Evolutionary conservation across 768 basidiomycete species (phyloP).

Genomic region (Coprinopsis cinerea): DNA sequence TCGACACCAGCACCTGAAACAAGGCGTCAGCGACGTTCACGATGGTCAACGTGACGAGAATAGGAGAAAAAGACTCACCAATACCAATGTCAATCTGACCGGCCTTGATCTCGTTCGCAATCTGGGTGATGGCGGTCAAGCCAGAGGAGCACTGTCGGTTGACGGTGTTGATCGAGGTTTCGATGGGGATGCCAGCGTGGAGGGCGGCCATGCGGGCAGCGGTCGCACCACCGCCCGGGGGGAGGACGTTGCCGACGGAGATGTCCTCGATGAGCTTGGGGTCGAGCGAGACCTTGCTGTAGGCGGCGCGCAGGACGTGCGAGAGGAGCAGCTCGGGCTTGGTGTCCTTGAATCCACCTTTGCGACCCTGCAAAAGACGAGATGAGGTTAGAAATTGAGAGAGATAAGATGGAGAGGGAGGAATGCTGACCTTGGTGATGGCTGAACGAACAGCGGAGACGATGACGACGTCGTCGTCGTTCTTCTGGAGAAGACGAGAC

Average conservation of each 20-base stretch:
- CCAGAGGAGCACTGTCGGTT: constrained; percentile 92
- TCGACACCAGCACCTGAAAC: constrained; percentile 75
- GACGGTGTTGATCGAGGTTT: constrained; percentile 70
- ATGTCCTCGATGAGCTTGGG: constrained; percentile 82
- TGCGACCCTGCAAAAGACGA: constrained; percentile 49
- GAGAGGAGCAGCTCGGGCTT: constrained; percentile 77
- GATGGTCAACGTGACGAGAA: constrained; percentile 4
- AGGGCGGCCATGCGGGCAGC: constrained; percentile 85
- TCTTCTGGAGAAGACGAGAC: constrained; percentile 59
- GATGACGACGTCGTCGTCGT: constrained; percentile 87
- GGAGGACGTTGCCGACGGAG: constrained; percentile 83
- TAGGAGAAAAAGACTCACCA: constrained; percentile 38
- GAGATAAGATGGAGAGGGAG: not conserved
- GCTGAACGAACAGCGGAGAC: constrained; percentile 86
- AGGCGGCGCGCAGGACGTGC: constrained; percentile 69
- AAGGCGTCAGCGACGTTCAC: constrained; percentile 1
- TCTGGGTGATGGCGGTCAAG: constrained; percentile 73
- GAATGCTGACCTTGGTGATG: constrained; percentile 70
- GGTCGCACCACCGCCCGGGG: constrained; percentile 76
- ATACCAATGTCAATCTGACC: constrained; percentile 90
- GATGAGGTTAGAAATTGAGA: not conserved
- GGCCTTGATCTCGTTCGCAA: constrained; percentile 71
- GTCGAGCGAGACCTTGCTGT: constrained; percentile 61
- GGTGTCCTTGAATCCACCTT: constrained; percentile 91
- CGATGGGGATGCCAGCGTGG: constrained; percentile 77